Percentiles rank a stretch among this genome's conserved stretches.
Evolutionary conservation across 2,329 filamentous ascomycete genomes (phyloP).

Genomic region (Beauveria caledonica): DNA sequence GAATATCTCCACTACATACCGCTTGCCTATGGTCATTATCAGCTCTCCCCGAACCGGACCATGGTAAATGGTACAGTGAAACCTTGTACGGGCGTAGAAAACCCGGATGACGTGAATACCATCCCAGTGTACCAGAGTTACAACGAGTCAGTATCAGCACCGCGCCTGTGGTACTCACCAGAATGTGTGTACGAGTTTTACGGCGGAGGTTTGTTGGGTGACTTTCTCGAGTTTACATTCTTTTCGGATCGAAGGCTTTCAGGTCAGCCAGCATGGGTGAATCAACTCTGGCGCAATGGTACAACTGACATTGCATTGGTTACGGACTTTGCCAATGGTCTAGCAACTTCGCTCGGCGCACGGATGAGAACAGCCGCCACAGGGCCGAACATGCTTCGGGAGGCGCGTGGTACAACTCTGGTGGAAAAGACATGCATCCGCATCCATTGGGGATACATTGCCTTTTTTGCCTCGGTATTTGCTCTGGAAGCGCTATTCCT

Average conservation of each 20-base stretch:
- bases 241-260: neutral
- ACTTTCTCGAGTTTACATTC: neutral
- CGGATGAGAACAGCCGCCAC: neutral
- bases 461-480: neutral
- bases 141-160: too few species aligned
- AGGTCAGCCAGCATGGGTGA: neutral
- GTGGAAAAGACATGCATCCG: neutral
- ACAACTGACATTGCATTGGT: neutral
- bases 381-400: slow-evolving; percentile 1
- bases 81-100: neutral
- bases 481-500: neutral
- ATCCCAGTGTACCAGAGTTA: neutral
- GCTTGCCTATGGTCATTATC: neutral
- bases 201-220: neutral
- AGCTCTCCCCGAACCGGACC: neutral
- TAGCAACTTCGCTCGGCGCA: neutral
- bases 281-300: neutral
- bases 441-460: neutral
- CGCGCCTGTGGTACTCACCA: neutral
- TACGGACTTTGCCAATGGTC: neutral
- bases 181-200: slow-evolving; percentile 3
- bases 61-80: neutral
- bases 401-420: neutral
- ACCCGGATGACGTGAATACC: neutral
- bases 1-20: neutral